Evolutionary conservation across 805 yeast genomes (phyloP).

Genomic region (Torulaspora franciscae): DNA sequence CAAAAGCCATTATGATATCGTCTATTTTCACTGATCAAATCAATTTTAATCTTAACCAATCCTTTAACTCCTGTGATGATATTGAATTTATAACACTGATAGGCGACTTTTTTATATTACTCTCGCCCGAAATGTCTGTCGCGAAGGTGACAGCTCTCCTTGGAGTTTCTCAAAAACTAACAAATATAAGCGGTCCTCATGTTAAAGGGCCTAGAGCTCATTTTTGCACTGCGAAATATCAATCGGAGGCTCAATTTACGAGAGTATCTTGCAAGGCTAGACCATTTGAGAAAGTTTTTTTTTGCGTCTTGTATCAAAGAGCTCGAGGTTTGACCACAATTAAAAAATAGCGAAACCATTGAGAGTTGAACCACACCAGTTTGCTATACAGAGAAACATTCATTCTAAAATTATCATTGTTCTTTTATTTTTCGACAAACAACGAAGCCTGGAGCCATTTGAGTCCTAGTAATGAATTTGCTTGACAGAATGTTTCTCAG

Average conservation of each 20-base stretch:
- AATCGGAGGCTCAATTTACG: neutral
- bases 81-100: neutral
- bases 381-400: neutral
- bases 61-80: no score
- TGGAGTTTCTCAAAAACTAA: conserved; percentile 3
- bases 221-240: neutral
- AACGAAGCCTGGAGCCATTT: neutral
- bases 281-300: no score
- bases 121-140: neutral
- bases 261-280: no score
- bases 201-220: neutral
- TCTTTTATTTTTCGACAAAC: neutral
- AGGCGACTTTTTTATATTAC: conserved; percentile 1
- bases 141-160: neutral
- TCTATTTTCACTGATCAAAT: no score
- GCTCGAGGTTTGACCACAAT: neutral
- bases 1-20: conserved; percentile 3
- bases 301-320: neutral
- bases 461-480: neutral
- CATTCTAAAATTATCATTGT: neutral
- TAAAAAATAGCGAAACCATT: neutral
- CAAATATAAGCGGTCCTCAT: neutral
- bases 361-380: neutral
- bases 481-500: neutral
- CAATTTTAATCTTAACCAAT: no score